A percentile compares a stretch with the other conserved stretches of the same genome.
phyloP scores from a whole-genome alignment of 2,329 filamentous ascomycete species.

The Aureobasidium zeae region DNA sequence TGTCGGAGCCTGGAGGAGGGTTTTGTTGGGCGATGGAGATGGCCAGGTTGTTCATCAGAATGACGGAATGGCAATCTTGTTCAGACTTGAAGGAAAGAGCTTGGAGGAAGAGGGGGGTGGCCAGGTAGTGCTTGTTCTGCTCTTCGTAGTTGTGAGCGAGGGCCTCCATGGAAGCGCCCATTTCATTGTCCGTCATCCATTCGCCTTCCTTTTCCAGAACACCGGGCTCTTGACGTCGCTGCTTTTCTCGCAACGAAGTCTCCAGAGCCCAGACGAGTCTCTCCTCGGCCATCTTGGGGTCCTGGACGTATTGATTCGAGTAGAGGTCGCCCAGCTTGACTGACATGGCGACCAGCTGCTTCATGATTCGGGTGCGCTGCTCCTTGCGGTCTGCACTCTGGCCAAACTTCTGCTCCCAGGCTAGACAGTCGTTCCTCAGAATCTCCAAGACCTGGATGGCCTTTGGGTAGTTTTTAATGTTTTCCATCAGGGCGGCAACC shows the following conservation, averaged over 20 bases:
- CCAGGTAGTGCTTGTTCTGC: slow-evolving; percentile 66
- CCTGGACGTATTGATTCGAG: slow-evolving; percentile 62
- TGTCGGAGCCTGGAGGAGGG: slow-evolving; percentile 27
- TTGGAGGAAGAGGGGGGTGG: slow-evolving; percentile 78
- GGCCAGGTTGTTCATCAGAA: slow-evolving; percentile 80
- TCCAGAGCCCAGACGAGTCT: slow-evolving; percentile 73
- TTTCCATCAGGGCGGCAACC: slow-evolving; percentile 70
- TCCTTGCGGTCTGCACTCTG: slow-evolving; percentile 35
- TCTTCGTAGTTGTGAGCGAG: slow-evolving; percentile 69
- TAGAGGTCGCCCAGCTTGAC: slow-evolving; percentile 83
- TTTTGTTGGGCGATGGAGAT: slow-evolving; percentile 61
- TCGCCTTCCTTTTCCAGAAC: slow-evolving; percentile 55
- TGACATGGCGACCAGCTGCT: slow-evolving; percentile 63
- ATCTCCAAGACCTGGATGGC: slow-evolving; percentile 70
- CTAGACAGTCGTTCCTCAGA: slow-evolving; percentile 58
- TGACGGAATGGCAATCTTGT: slow-evolving; percentile 64
- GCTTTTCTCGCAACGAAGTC: slow-evolving; percentile 64
- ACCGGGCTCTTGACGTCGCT: slow-evolving; percentile 55
- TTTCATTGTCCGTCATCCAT: slow-evolving; percentile 62
- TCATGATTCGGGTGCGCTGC: slow-evolving; percentile 53
- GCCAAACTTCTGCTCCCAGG: slow-evolving; percentile 39
- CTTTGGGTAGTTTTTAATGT: slow-evolving; percentile 58
- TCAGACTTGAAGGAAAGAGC: slow-evolving; percentile 60
- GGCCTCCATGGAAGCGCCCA: slow-evolving; percentile 54
- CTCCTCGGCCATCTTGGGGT: slow-evolving; percentile 65